Evolutionary conservation across 352 stramenopile genomes (phyloP).

Genomic region (Pythium aristosporum): DNA sequence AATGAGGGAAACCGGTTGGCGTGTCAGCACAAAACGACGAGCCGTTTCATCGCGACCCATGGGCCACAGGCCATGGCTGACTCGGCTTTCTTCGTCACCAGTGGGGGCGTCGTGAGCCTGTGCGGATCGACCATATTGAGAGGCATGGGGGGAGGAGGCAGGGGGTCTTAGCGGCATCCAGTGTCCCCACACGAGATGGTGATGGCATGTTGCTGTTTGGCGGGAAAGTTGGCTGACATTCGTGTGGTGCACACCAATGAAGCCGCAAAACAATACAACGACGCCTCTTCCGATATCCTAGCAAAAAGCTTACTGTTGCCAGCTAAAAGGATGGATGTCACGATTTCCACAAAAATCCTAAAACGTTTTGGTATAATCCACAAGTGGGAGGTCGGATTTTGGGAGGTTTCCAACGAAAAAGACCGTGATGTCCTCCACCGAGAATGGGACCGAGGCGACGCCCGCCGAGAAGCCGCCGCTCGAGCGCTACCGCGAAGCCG

Average conservation of each 20-base stretch:
- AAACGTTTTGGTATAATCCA: neutral
- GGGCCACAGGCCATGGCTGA: neutral
- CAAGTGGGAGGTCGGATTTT: too few relatives aligned
- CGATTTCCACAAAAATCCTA: neutral
- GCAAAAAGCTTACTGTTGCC: too few relatives aligned
- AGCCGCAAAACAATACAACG: neutral
- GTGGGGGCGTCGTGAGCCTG: too few relatives aligned
- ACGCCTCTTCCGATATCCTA: neutral
- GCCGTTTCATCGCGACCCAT: constrained; percentile 1
- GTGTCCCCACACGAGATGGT: too few relatives aligned
- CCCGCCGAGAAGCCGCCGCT: constrained; percentile 34
- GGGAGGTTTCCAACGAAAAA: neutral
- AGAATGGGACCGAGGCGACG: constrained; percentile 3
- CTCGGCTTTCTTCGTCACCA: neutral
- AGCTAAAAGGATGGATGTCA: neutral
- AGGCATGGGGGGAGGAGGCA: neutral
- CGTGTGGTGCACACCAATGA: constrained; percentile 7
- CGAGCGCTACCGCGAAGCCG: constrained; percentile 46
- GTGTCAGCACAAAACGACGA: constrained; percentile 5
- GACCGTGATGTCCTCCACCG: neutral
- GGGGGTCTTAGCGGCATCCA: too few relatives aligned
- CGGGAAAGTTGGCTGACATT: constrained; percentile 4
- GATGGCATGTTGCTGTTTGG: constrained; percentile 6
- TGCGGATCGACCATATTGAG: neutral
- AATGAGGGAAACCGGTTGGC: neutral